Base-by-base conservation (phyloP, 805 yeast species). In the Wickerhamiella spandovensis region DNA sequence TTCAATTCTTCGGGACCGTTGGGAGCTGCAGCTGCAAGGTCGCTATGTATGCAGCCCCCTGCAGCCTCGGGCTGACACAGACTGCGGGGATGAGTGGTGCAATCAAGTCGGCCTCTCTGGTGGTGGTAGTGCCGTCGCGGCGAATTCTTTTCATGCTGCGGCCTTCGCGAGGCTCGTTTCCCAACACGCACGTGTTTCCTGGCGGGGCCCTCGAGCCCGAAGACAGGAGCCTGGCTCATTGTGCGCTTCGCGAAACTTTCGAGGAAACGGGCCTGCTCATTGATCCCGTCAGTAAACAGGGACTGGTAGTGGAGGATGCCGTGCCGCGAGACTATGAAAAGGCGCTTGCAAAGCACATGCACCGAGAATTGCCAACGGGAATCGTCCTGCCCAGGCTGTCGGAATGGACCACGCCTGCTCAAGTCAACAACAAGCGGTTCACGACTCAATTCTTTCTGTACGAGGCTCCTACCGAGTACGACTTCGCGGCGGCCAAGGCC, bases 241-340 rank as follows among this genome's bases (percentile, higher is more conserved):
- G 64, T 43, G 67, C 66, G 1, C 51, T 63, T 22, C 51, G 67
- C 20, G 67, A 63, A 41, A 60, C 65, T 1, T 64, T 54, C 39
- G 67, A 63, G 46, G 67, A 63, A 47, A 63, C 67, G 1, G 66
- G 66, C 1, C 46, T 63, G 8, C 44, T 61, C 41, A 52, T 63
- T 18, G 37, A 53, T 28, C 60, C 63, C n/a, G 49, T 8, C 13
- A 38, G 50, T 10, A 47, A 49, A 8, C 18, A 44, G 13, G 42
- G 43, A 3, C 25, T 39, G 10, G 42, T 50, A 5, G 30, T 51
- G 5, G 46, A 15, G 8, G 44, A 32, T n/a, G 13, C 45, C 2
- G 42, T 18, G 12, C 25, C 44, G 15, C 8, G 22, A 2, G 45
- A 43, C 45, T 46, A 48, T 43, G 7, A 13, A 7, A 12, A 17